Base-by-base conservation (phyloP, 441 rosid genomes). In the Adansonia madagascariensis region DNA sequence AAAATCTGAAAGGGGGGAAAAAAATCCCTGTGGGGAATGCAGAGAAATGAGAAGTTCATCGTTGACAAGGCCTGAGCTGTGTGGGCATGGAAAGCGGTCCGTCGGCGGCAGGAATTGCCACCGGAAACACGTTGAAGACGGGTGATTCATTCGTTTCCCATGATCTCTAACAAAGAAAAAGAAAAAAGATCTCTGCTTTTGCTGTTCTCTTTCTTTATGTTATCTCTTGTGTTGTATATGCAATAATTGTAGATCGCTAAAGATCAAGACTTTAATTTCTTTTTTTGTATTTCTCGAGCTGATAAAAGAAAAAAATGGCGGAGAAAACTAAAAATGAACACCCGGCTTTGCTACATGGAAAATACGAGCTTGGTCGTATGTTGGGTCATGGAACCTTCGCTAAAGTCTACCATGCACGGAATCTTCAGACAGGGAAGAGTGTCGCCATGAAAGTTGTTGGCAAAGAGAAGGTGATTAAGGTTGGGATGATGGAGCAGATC, bases 111-210 rank as follows among this genome's bases (percentile, higher is more conserved):
- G 97, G 57, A 91, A 85, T 74, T 90, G 97, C 88, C 97, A 94
- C 91, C 95, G 97, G 73, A 92, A 94, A 82, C 93, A 92, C 93
- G 97, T 94, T 73, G 98, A 92, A 75, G 98, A 94, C 94, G 98
- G 98, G 93, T 94, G 97, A 92, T 86, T 55, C 59, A 22, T 11
- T 14, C 49, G 15, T 52, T 52, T 24, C 27, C 27, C 56, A 52
- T 10, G 15, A 4, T 50, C 6, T 52, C 56, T 52, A 24, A 3
- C 4, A 35, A 35, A 2, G 4, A 24, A 24, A 60, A 60, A 11
- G 24, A 6, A 12, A 4, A 22, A n/a, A 64, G 1, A 35, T 20
- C 67, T 53, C 17, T 43, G 49, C 14, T 8, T 49, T 59, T 47
- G 12, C 10, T 71, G 35, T 71, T 70, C 17, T 11, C 0, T 65